Evolutionary conservation across 441 rosid genomes (phyloP), one percentile per base, ranked within the genome.

Genomic region (Kokia cookei): DNA sequence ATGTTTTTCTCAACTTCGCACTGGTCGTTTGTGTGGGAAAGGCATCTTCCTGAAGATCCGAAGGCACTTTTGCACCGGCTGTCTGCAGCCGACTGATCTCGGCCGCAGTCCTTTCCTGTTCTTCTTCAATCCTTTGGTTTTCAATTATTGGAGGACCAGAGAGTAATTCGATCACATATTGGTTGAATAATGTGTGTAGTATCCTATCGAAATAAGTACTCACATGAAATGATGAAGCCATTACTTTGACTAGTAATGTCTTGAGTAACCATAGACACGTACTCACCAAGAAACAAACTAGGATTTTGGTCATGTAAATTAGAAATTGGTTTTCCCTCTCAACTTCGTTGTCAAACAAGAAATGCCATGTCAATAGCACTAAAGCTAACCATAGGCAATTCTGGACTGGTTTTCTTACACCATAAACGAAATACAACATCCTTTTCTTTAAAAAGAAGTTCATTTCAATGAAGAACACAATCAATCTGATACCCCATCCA

Each of bases 351-450:
- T 90, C 86, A 54, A 93, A 86, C 82, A 89, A 58, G 32, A 76
- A 63, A 75, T 76, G 80, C 94, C 97, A 91, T 8, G 93, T 81
- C 8, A 87, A 9, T 22, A 89, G 69, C 24, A 91, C 96, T 5
- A 90, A 81, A 57, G 91, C 90, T 48, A 91, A 75, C 93, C 98
- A 90, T 59, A 84, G 65, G 63, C 97, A 91, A 77, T 93, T 93
- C 69, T 89, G 94, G 1, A 93, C 98, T 2, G 93, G 91, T 27
- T 70, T 88, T 55, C 86, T 81, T 15, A 93, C 72, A 1, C 98
- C 93, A n/a, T 93, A 93, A 5, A 93, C 97, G 27, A 93, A 93
- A 76, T 91, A 93, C 57, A 93, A 73, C 61, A 93, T 87, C 77
- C 84, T 81, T 75, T 91, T 91, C 7, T 93, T 74, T 15, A 91